Conservation (phyloP, 345 rosid species). For the Melaleuca quinquenervia region DNA sequence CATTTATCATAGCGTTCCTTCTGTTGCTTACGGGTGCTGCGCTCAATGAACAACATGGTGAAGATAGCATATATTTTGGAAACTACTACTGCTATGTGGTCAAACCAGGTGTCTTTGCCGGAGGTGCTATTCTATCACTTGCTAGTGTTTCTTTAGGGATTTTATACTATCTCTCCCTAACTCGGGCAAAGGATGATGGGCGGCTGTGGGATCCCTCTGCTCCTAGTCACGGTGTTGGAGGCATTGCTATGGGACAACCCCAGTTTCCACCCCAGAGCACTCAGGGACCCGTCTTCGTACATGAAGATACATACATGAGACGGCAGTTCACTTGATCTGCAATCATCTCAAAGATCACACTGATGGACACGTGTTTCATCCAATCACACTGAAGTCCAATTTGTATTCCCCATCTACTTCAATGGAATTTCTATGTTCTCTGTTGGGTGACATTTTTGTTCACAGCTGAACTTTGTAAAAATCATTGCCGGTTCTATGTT, state of each 20-base stretch:
- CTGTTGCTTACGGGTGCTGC: conserved; percentile 73
- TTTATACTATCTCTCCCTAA: conserved; percentile 52
- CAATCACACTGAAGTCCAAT: no score
- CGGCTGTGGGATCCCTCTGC: conserved; percentile 8
- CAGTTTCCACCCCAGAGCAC: conserved; percentile 43
- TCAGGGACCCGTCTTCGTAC: conserved; percentile 63
- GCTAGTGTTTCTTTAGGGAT: conserved; percentile 50
- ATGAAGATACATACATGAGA: conserved; percentile 68
- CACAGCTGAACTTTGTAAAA: no score
- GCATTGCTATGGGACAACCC: conserved; percentile 72
- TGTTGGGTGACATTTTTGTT: no score
- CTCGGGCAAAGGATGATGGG: conserved; percentile 21
- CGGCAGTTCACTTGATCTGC: conserved; percentile 48
- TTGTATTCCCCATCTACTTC: no score
- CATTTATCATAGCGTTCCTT: conserved; percentile 66
- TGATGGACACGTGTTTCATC: not conserved
- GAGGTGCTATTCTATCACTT: conserved; percentile 51
- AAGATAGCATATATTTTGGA: conserved; percentile 30
- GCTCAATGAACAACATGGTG: conserved; percentile 54
- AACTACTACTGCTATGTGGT: conserved; percentile 66
- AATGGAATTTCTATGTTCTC: no score
- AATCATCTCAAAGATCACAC: no score
- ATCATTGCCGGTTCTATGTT: no score
- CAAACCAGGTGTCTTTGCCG: conserved; percentile 79
- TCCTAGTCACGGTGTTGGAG: conserved; percentile 16